Evolutionary conservation across 176 grass and related monocot genomes (phyloP).

Genomic region (Phoenix dactylifera): DNA sequence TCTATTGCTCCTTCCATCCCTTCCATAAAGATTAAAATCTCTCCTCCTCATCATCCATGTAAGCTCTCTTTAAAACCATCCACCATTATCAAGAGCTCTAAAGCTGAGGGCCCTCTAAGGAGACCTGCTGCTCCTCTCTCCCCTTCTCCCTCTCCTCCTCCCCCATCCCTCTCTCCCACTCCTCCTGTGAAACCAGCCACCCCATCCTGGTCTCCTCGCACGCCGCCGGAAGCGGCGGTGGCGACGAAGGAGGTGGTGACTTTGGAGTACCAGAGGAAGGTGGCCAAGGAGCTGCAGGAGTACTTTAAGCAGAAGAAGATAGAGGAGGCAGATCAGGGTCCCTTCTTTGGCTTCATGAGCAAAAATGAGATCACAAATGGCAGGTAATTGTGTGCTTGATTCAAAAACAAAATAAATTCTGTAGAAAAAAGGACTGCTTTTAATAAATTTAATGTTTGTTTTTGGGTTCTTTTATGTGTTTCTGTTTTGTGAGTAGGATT

Average conservation of each 20-base stretch:
- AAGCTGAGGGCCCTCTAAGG: constrained; percentile 69
- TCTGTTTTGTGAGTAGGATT: too few species aligned
- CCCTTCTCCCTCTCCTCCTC: constrained; percentile 39
- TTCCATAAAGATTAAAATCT: constrained; percentile 78
- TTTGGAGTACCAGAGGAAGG: constrained; percentile 96
- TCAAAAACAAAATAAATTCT: background rate
- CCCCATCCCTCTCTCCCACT: constrained; percentile 33
- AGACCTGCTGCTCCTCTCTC: constrained; percentile 68
- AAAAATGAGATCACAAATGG: constrained; percentile 97
- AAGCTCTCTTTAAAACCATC: constrained; percentile 13
- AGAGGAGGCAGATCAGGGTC: constrained; percentile 68
- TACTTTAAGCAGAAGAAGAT: constrained; percentile 98
- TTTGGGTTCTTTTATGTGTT: background rate
- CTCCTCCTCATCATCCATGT: constrained; percentile 11
- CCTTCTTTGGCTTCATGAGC: constrained; percentile 65
- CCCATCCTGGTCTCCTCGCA: constrained; percentile 17
- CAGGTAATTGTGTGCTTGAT: constrained; percentile 38
- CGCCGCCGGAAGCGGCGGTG: constrained; percentile 4
- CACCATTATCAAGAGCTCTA: constrained; percentile 54
- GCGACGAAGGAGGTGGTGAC: constrained; percentile 35
- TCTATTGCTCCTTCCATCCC: constrained; percentile 69
- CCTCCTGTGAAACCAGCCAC: constrained; percentile 25
- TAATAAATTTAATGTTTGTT: background rate
- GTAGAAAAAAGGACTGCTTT: background rate
- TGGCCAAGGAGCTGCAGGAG: constrained; percentile 91